Base-by-base conservation (phyloP, 352 stramenopile species). In the Detonula confervacea region DNA sequence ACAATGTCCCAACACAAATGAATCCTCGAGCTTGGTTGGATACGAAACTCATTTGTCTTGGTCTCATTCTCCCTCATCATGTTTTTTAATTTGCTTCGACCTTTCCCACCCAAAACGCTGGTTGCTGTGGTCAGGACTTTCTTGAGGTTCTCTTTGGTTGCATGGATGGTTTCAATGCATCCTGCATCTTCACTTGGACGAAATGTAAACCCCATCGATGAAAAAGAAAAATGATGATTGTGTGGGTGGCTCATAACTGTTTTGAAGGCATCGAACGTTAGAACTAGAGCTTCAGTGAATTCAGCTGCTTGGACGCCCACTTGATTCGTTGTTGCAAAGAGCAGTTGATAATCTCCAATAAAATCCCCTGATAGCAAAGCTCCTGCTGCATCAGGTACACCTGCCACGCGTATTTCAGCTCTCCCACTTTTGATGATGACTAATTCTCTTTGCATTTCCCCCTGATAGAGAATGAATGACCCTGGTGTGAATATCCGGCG, bases 291-390 rank as follows among this genome's bases (percentile, higher is more conserved):
- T 51, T 90, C 83, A n/a, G 76, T 78, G 47, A 88, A 86, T 14
- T 85, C 81, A 59, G 62, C 29, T 57, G 76, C 35, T 22, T 57
- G n/a, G 44, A 86, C 55, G 39, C 72, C 69, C n/a, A 88, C 72
- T 62, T 86, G 76, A 47, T 88, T 86, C 57, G 59, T 47, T 37
- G 76, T 86, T 61, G 54, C 80, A 73, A 88, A 85, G 3, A 90
- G 60, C 11, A 90, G 76, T 69, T 88, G 80, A 63, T 86, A 87
- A 72, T 90, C 84, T 51, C 84, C 84, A 27, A 88, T 76, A 56
- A 75, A 90, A 65, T 90, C 84, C 9, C 80, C 80, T 18, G 76
- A 54, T 33, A 76, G 46, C 35, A 90, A 73, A 37, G n/a, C 78
- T 54, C 55, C 72, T 5, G 88, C 63, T n/a, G 76, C 65, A 51